A percentile compares a stretch with the other conserved stretches of the same genome.
phyloP scores from a whole-genome alignment of 2,329 filamentous ascomycete species.

The Lecanosticta acicola region DNA sequence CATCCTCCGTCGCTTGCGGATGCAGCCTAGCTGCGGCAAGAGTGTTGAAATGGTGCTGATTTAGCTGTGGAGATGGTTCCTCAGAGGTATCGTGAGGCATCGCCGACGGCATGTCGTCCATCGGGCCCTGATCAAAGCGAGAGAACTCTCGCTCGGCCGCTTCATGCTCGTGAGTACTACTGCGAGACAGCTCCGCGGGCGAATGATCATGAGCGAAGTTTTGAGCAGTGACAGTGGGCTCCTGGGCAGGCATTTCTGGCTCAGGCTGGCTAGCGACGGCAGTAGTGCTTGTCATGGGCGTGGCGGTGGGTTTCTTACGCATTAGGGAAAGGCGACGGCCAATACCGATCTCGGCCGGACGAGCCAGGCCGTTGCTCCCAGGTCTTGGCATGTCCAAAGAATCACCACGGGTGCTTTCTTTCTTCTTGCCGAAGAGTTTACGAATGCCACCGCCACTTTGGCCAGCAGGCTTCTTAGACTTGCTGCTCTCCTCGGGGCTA shows the following conservation, averaged over 20 bases:
- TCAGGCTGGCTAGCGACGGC: slow-evolving; percentile 20
- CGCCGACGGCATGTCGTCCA: slow-evolving; percentile 81
- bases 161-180: slow-evolving; percentile 54
- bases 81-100: slow-evolving; percentile 46
- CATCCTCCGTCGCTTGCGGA: slow-evolving; percentile 12
- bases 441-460: slow-evolving; percentile 47
- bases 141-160: slow-evolving; percentile 59
- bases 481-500: slow-evolving; percentile 28
- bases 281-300: slow-evolving; percentile 5
- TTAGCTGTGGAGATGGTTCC: slow-evolving; percentile 15
- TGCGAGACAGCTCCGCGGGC: slow-evolving; percentile 51
- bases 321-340: slow-evolving; percentile 39
- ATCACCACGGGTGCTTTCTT: slow-evolving; percentile 45
- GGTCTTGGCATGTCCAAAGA: slow-evolving; percentile 48
- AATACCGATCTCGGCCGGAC: slow-evolving; percentile 28
- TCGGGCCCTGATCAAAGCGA: slow-evolving; percentile 81
- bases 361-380: slow-evolving; percentile 22
- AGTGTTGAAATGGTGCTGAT: slow-evolving; percentile 21
- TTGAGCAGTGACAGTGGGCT: slow-evolving; percentile 19
- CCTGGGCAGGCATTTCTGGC: slow-evolving; percentile 11
- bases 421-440: slow-evolving; percentile 60
- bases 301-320: slow-evolving; percentile 31
- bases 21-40: slow-evolving; percentile 11
- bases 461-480: slow-evolving; percentile 39
- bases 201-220: slow-evolving; percentile 43